Evolutionary conservation across 108 stramenopile species (phyloP), one percentile per base, ranked within the genome.

Genomic region (Cylindrotheca fusiformis): DNA sequence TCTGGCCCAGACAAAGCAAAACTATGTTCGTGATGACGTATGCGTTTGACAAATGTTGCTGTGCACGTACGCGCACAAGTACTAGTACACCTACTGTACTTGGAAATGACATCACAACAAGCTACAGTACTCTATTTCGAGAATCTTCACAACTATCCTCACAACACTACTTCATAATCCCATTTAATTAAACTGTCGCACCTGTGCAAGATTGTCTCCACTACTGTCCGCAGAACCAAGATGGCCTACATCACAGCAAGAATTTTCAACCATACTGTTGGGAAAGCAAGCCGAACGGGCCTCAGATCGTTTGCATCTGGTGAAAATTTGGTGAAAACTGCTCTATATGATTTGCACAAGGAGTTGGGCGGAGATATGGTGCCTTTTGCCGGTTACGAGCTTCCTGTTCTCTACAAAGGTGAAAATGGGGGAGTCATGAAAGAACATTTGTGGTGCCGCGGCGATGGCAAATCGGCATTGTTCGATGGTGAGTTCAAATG

Each of bases 361-460:
- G 88, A 93, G 64, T 76, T 95, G n/a, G 91, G 92, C 5, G 97
- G 97, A 33, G 93, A 95, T 68, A 96, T 99, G 95, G 98, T 99
- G 10, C 95, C 95, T 28, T 99, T 99, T 70, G 99, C 97, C 0
- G 97, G 97, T n/a, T 99, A 99, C 75, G 84, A 87, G 62, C 87
- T 99, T 2, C 99, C 99, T 6, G 97, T 99, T 5, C 77, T 97
- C 54, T 99, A 97, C 91, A 89, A 87, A 63, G 88, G 91, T 24
- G 69, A 68, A 2, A 87, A 94, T 52, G 89, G 87, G 26, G 99
- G 97, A 17, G 95, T 99, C 30, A 83, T 96, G 88, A 93, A 95
- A 60, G 97, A 98, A 77, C 95, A 96, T 65, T 69, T 87, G 45
- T 96, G 97, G 91, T 93, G 90, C 59, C 91, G 97, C 14, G 61